These are phyloP conservation scores for Nannizzia gypsea DNA, from an alignment of 2,329 filamentous ascomycete species.

Conservation along the genomic window DNA sequence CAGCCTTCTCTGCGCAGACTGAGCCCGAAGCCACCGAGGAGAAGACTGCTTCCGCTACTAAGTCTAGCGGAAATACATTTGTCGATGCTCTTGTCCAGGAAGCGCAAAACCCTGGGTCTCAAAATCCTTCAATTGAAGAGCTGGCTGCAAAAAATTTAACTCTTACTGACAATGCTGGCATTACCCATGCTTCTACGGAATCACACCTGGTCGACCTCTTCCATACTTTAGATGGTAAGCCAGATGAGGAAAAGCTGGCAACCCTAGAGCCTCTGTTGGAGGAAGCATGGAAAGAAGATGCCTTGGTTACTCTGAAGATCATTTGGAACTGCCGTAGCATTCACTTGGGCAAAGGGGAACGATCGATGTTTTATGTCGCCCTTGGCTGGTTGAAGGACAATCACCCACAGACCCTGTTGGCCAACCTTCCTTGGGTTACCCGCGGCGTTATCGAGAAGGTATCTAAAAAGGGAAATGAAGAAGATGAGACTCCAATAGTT, in stretches of 20 bases:
- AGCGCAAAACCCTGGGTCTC: neutral
- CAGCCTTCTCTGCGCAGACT: conserved; percentile 21
- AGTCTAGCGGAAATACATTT: neutral
- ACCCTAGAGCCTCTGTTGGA: conserved; percentile 34
- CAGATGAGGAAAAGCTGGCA: conserved; percentile 23
- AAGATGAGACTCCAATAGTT: conserved; percentile 23
- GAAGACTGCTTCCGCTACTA: neutral
- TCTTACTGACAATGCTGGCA: conserved; percentile 42
- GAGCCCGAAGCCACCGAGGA: conserved; percentile 11
- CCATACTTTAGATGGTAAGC: conserved; percentile 36
- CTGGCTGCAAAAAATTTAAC: conserved; percentile 21
- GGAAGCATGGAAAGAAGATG: conserved; percentile 40
- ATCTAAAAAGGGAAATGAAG: conserved; percentile 28
- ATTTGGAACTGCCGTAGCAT: conserved; percentile 52
- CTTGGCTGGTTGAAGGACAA: conserved; percentile 46
- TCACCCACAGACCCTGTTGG: conserved; percentile 44
- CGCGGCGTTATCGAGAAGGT: conserved; percentile 47
- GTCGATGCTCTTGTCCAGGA: conserved; percentile 2
- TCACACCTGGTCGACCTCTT: conserved; percentile 44
- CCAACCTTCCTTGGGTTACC: conserved; percentile 45
- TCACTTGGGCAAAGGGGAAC: conserved; percentile 46
- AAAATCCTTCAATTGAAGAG: neutral
- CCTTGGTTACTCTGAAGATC: conserved; percentile 43
- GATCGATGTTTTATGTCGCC: conserved; percentile 40
- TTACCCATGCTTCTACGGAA: conserved; percentile 38